Conservation (phyloP, 148 eudicot genomes). For the Fagopyrum homotropicum region DNA sequence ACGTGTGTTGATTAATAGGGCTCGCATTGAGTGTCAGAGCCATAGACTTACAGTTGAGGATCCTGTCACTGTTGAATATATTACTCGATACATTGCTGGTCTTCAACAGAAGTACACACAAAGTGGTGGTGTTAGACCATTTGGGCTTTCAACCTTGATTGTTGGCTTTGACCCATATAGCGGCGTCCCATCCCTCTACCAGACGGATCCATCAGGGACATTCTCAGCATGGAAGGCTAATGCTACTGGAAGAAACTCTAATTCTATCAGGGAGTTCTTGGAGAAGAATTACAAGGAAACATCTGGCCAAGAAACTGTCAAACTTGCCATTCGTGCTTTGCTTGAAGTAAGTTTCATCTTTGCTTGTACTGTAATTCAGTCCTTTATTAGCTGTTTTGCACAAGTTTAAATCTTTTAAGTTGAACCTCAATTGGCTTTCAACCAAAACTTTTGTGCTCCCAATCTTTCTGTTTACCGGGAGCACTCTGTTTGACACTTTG, state of each 20-base stretch:
- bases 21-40: conserved; percentile 96
- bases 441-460: not conserved
- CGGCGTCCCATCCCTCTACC: conserved; percentile 74
- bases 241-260: conserved; percentile 97
- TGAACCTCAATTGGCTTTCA: not conserved
- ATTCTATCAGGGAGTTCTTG: conserved; percentile 80
- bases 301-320: conserved; percentile 87
- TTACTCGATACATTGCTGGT: conserved; percentile 95
- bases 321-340: conserved; percentile 89
- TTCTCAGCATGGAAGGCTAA: conserved; percentile 99
- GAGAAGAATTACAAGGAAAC: conserved; percentile 97
- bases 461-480: not conserved
- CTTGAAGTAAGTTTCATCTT: conserved; percentile 59
- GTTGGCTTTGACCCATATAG: conserved; percentile 94
- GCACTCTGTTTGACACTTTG: not conserved
- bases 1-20: conserved; percentile 87
- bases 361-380: not conserved
- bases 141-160: conserved; percentile 97
- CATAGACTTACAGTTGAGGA: conserved; percentile 94
- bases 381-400: not conserved
- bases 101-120: conserved; percentile 99
- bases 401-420: not conserved
- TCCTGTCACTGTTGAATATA: conserved; percentile 92
- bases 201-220: conserved; percentile 99
- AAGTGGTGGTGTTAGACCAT: conserved; percentile 99